phyloP scores from a whole-genome alignment of 2,329 filamentous ascomycete species.

The Paracamarosporium sp. region DNA sequence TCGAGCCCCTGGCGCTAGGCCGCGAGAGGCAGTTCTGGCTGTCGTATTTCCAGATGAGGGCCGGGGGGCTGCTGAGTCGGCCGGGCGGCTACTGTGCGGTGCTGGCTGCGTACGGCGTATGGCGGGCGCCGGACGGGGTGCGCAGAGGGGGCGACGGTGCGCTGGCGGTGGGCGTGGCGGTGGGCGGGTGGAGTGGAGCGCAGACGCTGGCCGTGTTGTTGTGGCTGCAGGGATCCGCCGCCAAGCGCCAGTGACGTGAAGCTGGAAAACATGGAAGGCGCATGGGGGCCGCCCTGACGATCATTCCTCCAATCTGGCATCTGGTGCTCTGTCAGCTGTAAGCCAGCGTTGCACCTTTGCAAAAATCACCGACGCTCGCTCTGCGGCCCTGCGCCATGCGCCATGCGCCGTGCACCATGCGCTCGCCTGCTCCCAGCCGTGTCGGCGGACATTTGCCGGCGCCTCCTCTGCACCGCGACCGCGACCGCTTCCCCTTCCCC shows the following conservation, averaged over 20 bases:
- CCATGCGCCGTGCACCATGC: no score
- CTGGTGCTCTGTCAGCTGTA: conserved; percentile 17
- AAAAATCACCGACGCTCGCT: conserved; percentile 15
- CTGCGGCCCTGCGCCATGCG: conserved; percentile 2
- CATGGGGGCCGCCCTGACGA: conserved; percentile 20
- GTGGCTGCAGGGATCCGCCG: no score
- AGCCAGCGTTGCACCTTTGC: conserved; percentile 15
- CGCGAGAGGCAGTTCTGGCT: conserved; percentile 33
- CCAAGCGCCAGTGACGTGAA: not conserved
- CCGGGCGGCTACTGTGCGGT: conserved; percentile 16
- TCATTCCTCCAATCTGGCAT: conserved; percentile 18
- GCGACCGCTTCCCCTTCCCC: not conserved
- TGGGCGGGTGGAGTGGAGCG: no score
- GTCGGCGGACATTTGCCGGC: conserved; percentile 4
- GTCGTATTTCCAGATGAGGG: conserved; percentile 43
- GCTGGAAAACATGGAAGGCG: conserved; percentile 1
- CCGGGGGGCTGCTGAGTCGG: conserved; percentile 29
- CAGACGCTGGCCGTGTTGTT: no score
- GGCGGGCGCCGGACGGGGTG: conserved; percentile 9
- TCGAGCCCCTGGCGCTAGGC: conserved; percentile 35
- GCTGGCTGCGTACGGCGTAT: conserved; percentile 19
- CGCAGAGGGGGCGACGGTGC: not conserved
- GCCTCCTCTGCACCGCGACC: not conserved
- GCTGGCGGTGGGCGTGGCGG: conserved; percentile 3
- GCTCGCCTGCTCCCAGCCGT: conserved; percentile 9